Evolutionary conservation across 805 yeast genomes (phyloP), one percentile per base, ranked within the genome.

Genomic region (Sungouiella blattae): DNA sequence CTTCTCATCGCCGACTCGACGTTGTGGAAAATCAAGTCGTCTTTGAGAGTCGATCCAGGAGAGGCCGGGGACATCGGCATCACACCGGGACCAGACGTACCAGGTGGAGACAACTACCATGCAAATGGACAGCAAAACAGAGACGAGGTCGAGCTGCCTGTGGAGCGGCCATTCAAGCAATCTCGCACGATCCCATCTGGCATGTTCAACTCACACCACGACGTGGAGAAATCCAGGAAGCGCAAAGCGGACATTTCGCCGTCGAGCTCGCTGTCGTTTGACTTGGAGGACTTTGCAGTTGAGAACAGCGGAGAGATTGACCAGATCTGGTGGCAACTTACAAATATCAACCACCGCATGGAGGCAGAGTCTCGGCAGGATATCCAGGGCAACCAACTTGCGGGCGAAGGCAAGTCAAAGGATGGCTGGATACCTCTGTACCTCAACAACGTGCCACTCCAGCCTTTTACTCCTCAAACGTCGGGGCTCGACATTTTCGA

Each of bases 1-100:
- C 33, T 40, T n/a, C 36, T 28, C 11, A 37, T 43, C 18, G 39
- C 32, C 5, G 43, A 43, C 17, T 11, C 18, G 9, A 18, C 41
- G 1, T 26, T 29, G n/a, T 12, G 20, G 12, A 25, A 26, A 17
- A 30, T 43, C 30, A 43, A 35, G 27, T 11, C 11, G 24, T 18
- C 3, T 37, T 26, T 15, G 35, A 35, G 15, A 20, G 15, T 6
- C 6, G 9, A 9, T 9, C 9, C 22, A 6, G 9, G 6, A 9
- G 6, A 7, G 6, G 22, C 8, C 22, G 22, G 9, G 8, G 9
- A 20, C 22, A 6, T 20, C 9, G 22, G 22, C 22, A 7, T 20
- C 22, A 20, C 22, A 20, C 22, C 22, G 9, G 22, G 22, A 7
- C 22, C 22, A 7, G n/a, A n/a, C n/a, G n/a, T n/a, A n/a, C n/a